phyloP scores from a whole-genome alignment of 371 early-diverging fungal genomes.

The Syncephalis fuscata region DNA sequence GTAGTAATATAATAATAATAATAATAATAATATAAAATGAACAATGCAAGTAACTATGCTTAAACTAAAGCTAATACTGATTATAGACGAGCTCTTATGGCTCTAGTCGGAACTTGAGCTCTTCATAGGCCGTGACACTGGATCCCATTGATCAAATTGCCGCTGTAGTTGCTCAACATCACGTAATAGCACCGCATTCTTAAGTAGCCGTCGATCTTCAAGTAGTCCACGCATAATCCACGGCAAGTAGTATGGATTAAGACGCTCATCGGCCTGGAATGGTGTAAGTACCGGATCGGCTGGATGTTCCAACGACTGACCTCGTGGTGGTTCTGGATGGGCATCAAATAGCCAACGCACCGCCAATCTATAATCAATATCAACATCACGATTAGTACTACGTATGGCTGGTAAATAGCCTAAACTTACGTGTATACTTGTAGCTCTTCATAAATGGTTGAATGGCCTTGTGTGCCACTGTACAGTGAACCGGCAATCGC shows the following conservation, averaged over 20 bases:
- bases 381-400: background rate
- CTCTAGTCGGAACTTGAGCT: constrained; percentile 57
- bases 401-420: constrained; percentile 1
- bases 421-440: constrained; percentile 49
- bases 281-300: constrained; percentile 14
- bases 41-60: too few relatives aligned
- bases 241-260: constrained; percentile 77
- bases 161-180: constrained; percentile 39
- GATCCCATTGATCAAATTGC: constrained; percentile 66
- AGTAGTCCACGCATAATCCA: constrained; percentile 78
- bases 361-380: constrained; percentile 7
- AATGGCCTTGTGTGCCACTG: constrained; percentile 73
- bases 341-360: constrained; percentile 16
- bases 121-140: constrained; percentile 46
- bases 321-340: constrained; percentile 7
- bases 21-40: too few relatives aligned
- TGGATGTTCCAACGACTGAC: background rate
- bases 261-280: constrained; percentile 30
- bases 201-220: constrained; percentile 38
- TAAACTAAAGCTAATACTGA: too few relatives aligned
- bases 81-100: too few relatives aligned
- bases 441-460: constrained; percentile 75
- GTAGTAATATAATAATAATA: too few relatives aligned
- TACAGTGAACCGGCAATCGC: constrained; percentile 72
- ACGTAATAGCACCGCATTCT: constrained; percentile 23